phyloP scores from a whole-genome alignment of 225 moss, liverwort and hornwort genomes.

The Pseudisothecium myosuroides region DNA sequence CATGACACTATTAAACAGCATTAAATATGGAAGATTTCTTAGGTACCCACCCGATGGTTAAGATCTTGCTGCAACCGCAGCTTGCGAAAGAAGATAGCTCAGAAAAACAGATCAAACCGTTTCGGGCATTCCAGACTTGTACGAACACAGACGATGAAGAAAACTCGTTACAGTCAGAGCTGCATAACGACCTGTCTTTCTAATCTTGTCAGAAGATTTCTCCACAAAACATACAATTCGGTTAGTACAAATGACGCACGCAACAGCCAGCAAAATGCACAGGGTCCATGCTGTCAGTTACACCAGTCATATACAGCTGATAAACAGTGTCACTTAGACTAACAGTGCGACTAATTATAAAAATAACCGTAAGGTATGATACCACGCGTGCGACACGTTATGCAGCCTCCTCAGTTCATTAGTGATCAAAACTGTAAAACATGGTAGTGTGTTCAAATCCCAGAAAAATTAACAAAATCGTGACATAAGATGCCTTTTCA shows the following conservation, averaged over 20 bases:
- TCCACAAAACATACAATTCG: neutral
- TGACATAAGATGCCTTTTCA: neutral
- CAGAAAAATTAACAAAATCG: neutral
- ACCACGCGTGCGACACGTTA: neutral
- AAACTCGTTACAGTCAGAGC: neutral
- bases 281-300: neutral
- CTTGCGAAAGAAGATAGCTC: neutral
- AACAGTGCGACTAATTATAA: neutral
- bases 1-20: neutral
- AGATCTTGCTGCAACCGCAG: neutral
- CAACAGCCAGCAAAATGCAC: neutral
- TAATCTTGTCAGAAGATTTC: neutral
- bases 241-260: neutral
- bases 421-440: neutral
- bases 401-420: neutral
- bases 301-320: neutral
- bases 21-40: neutral
- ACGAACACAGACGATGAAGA: neutral
- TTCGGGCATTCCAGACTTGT: neutral
- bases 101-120: neutral
- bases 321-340: neutral
- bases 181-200: neutral
- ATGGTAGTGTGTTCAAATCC: neutral
- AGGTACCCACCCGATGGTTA: neutral
- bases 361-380: neutral